Conservation (phyloP, 129 eudicot species). For the Helianthus tuberosus region DNA sequence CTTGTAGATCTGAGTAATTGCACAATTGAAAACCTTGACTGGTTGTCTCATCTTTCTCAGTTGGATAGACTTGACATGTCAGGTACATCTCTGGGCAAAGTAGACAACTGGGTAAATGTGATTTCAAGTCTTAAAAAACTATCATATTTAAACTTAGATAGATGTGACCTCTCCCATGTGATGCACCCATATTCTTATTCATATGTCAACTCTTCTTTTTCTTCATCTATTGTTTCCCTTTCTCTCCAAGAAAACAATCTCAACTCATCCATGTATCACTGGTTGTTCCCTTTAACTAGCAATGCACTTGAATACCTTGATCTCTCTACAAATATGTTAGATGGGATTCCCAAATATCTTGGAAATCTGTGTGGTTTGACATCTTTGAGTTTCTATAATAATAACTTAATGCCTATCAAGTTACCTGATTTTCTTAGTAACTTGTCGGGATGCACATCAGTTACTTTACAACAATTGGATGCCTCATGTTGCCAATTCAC, state of each 20-base stretch:
- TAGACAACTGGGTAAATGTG: conserved; percentile 21
- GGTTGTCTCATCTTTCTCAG: no score
- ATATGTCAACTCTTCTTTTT: conserved; percentile 17
- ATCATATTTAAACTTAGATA: conserved; percentile 11
- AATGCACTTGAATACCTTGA: background rate
- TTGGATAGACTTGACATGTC: conserved; percentile 6
- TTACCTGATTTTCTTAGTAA: background rate
- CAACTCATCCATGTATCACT: conserved; percentile 21
- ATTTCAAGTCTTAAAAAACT: conserved; percentile 10
- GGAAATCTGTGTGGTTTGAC: conserved; percentile 13
- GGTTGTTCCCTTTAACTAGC: conserved; percentile 20
- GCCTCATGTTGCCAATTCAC: background rate
- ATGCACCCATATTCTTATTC: conserved; percentile 13
- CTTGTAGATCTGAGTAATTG: no score
- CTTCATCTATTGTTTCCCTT: background rate
- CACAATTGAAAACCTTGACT: no score
- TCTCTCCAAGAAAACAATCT: background rate
- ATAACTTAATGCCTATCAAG: background rate
- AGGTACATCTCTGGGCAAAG: conserved; percentile 16
- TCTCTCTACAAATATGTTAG: conserved; percentile 13
- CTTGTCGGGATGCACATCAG: conserved; percentile 21
- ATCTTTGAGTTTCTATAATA: background rate
- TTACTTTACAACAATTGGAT: background rate
- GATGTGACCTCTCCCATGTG: conserved; percentile 20
- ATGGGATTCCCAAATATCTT: conserved; percentile 23